These are phyloP conservation scores for Botrytis aclada DNA, from an alignment of 2,329 filamentous ascomycete genomes.

Conservation along the genomic window DNA sequence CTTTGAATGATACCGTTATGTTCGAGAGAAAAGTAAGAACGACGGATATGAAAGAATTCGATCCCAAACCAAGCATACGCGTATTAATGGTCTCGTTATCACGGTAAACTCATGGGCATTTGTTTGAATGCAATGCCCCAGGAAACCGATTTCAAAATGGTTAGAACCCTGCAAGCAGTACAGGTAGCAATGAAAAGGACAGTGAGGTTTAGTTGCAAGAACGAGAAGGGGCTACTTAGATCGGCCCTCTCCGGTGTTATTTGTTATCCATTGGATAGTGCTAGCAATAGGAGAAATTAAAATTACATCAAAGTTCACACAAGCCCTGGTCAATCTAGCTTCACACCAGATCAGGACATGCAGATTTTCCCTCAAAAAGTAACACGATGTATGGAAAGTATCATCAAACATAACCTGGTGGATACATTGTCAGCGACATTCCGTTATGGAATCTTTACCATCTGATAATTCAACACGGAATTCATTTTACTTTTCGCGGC, in stretches of 20 bases:
- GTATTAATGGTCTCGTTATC: background rate
- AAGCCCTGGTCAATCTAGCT: background rate
- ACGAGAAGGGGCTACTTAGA: background rate
- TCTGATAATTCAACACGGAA: background rate
- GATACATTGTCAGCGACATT: background rate
- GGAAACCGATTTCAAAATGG: background rate
- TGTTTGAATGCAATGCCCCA: background rate
- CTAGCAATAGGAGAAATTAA: background rate
- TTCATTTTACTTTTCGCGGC: background rate
- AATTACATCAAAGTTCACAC: background rate
- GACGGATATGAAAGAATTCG: background rate
- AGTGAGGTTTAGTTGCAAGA: background rate
- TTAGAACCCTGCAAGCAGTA: background rate
- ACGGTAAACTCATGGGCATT: background rate
- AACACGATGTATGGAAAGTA: background rate
- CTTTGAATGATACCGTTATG: background rate
- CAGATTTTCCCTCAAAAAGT: too few relatives aligned
- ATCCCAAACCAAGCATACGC: background rate
- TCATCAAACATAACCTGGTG: background rate
- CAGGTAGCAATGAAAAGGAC: background rate
- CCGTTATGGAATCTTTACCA: background rate
- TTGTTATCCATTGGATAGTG: background rate
- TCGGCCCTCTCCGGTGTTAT: background rate
- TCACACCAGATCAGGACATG: background rate
- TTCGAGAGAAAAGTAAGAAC: background rate